phyloP scores from a whole-genome alignment of 495 filamentous ascomycete genomes.

The Penicillium malachiteum region DNA sequence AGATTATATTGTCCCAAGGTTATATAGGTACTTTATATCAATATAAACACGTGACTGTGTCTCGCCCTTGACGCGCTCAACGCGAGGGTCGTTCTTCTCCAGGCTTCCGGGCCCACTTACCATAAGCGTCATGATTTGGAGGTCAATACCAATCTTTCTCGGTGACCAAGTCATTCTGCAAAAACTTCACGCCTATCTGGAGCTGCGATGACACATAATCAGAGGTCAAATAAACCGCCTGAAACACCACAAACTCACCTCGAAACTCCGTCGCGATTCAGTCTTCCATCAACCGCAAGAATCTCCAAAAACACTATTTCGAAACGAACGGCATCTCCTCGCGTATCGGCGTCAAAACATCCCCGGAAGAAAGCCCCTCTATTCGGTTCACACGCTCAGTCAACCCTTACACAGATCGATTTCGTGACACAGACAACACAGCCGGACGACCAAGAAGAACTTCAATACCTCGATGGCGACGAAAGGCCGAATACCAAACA shows the following conservation, averaged over 20 bases:
- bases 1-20: no score
- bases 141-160: neutral
- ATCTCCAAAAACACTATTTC: conserved; percentile 21
- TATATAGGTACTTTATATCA: neutral
- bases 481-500: neutral
- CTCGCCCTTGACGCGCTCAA: conserved; percentile 26
- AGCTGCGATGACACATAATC: conserved; percentile 37
- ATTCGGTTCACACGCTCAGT: conserved; percentile 25
- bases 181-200: conserved; percentile 16
- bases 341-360: conserved; percentile 19
- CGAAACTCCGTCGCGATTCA: conserved; percentile 30
- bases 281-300: conserved; percentile 13
- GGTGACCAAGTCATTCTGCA: neutral
- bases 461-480: conserved; percentile 30
- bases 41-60: neutral
- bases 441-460: conserved; percentile 29
- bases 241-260: conserved; percentile 20
- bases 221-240: conserved; percentile 15
- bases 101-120: conserved; percentile 4
- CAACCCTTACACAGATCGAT: conserved; percentile 47
- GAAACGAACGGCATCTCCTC: conserved; percentile 22
- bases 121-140: conserved; percentile 15
- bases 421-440: conserved; percentile 33
- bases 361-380: conserved; percentile 23
- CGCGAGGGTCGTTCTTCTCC: conserved; percentile 18